Evolutionary conservation across 1,284 basidiomycete species (phyloP).

Genomic region (Entoloma clypeatum): DNA sequence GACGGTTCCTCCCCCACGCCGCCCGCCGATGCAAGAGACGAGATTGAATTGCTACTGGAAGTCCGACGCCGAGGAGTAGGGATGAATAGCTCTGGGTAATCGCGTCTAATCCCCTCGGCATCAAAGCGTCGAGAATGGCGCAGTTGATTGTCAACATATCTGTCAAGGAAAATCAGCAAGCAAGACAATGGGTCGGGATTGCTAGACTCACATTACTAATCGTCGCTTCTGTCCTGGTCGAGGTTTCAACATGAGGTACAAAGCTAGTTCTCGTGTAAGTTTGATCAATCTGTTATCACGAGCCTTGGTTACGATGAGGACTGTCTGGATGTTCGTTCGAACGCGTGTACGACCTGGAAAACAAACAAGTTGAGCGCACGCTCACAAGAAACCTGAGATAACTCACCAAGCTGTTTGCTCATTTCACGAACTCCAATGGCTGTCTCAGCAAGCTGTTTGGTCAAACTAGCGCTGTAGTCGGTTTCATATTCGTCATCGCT

Average conservation of each 20-base stretch:
- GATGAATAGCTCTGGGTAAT: conserved; percentile 86
- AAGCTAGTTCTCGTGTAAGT: conserved; percentile 89
- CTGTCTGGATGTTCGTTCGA: conserved; percentile 85
- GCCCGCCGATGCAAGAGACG: conserved; percentile 46
- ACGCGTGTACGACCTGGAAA: conserved; percentile 84
- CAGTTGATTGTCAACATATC: conserved; percentile 96
- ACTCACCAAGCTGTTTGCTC: conserved; percentile 95
- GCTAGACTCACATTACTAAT: conserved; percentile 63
- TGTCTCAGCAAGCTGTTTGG: conserved; percentile 93
- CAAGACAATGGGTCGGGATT: conserved; percentile 14
- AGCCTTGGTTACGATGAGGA: conserved; percentile 98
- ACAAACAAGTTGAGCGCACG: conserved; percentile 18
- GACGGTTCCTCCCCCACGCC: conserved; percentile 37
- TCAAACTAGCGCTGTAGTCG: conserved; percentile 71
- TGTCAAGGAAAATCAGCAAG: conserved; percentile 27
- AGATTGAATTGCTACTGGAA: conserved; percentile 59
- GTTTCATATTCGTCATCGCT: conserved; percentile 51
- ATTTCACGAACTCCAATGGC: conserved; percentile 97
- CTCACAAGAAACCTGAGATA: conserved; percentile 14
- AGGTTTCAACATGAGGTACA: conserved; percentile 89
- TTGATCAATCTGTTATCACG: conserved; percentile 96
- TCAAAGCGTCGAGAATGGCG: conserved; percentile 91
- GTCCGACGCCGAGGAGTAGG: conserved; percentile 73
- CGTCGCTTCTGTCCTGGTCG: conserved; percentile 60
- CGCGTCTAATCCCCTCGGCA: conserved; percentile 80